These are phyloP conservation scores for Lepiota subincarnata DNA, from an alignment of 768 basidiomycete species.

Conservation along the genomic window DNA sequence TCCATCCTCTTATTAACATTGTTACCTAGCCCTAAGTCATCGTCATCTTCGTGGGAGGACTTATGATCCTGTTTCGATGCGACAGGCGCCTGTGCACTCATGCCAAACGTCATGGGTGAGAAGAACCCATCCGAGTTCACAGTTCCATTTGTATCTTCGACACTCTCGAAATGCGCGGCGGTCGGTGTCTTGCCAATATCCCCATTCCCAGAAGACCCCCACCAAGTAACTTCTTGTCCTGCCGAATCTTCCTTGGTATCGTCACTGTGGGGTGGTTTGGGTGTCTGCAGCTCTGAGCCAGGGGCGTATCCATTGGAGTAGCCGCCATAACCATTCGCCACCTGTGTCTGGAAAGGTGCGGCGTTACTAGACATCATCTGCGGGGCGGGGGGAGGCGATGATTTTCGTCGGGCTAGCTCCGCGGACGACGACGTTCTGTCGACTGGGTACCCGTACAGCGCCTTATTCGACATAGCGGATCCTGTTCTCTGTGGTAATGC, in stretches of 20 bases:
- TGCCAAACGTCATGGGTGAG: conserved; percentile 66
- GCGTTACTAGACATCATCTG: conserved; percentile 52
- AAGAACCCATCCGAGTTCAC: conserved; percentile 63
- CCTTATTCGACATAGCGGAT: conserved; percentile 62
- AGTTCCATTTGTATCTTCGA: conserved; percentile 38
- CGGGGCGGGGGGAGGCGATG: conserved; percentile 49
- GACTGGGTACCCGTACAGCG: conserved; percentile 41
- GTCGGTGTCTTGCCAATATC: conserved; percentile 55
- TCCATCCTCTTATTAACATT: conserved; percentile 32
- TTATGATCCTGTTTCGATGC: conserved; percentile 11
- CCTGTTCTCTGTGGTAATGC: conserved; percentile 57
- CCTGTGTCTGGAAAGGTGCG: conserved; percentile 24
- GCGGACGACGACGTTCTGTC: conserved; percentile 77
- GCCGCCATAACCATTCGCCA: conserved; percentile 21
- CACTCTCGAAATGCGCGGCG: conserved; percentile 57
- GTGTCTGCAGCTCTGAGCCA: conserved; percentile 27
- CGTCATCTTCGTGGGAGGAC: conserved; percentile 35
- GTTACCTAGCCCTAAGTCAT: conserved; percentile 93
- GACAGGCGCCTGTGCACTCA: conserved; percentile 23
- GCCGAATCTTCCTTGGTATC: conserved; percentile 31
- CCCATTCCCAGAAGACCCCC: conserved; percentile 39
- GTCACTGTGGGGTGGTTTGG: conserved; percentile 24
- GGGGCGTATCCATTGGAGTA: conserved; percentile 32
- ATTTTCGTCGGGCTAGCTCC: conserved; percentile 59
- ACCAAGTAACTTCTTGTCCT: conserved; percentile 52